A percentile compares a stretch with the other conserved stretches of the same genome.
These are phyloP conservation scores for Cryptococcus sp. DNA, from an alignment of 1,284 basidiomycete genomes.

Conservation along the genomic window DNA sequence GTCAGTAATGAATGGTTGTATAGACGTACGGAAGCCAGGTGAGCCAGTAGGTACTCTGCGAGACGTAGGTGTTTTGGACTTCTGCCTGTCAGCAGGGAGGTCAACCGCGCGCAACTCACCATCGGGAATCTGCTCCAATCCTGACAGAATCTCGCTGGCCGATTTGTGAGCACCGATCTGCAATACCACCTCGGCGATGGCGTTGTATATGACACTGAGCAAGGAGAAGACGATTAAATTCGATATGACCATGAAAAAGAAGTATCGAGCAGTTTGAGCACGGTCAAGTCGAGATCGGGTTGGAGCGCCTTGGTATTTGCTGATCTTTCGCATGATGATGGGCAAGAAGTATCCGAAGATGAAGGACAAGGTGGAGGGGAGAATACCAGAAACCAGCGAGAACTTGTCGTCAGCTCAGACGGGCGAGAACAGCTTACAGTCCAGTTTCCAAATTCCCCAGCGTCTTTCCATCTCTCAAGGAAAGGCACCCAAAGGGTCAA, in stretches of 20 bases:
- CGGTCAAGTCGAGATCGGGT: slow-evolving; percentile 76
- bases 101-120: slow-evolving; percentile 6
- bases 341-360: slow-evolving; percentile 85
- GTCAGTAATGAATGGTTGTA: background rate
- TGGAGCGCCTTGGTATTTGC: slow-evolving; percentile 62
- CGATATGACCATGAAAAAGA: slow-evolving; percentile 76
- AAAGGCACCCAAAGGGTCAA: slow-evolving; percentile 61
- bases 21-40: slow-evolving; percentile 80
- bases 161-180: slow-evolving; percentile 64
- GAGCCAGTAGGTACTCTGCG: slow-evolving; percentile 74
- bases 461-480: slow-evolving; percentile 60
- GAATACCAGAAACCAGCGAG: slow-evolving; percentile 73
- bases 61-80: slow-evolving; percentile 74
- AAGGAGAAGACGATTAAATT: slow-evolving; percentile 80
- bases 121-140: slow-evolving; percentile 50
- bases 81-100: slow-evolving; percentile 48
- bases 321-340: slow-evolving; percentile 75
- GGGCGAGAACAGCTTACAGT: slow-evolving; percentile 23
- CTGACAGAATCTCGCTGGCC: slow-evolving; percentile 60
- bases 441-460: slow-evolving; percentile 51
- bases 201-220: slow-evolving; percentile 79
- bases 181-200: slow-evolving; percentile 59
- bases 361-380: slow-evolving; percentile 79
- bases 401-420: slow-evolving; percentile 47
- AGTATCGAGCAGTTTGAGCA: slow-evolving; percentile 83